Conservation (phyloP, 306 rosid species). For the Glycine tomentella region DNA sequence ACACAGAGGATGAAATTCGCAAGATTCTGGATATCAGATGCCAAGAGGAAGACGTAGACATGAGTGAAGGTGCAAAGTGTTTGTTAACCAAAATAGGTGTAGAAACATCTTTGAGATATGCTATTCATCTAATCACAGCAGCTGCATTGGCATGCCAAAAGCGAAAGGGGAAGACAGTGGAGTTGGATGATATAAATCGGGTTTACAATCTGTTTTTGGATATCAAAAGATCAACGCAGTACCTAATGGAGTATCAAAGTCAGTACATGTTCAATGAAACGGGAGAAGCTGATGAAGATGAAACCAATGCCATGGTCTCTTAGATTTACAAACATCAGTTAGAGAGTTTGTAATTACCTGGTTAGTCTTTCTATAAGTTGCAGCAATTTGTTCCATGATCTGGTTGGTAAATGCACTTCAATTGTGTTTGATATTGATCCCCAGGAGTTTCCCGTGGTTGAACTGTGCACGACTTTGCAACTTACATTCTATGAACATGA, state of each 20-base stretch:
- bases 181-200: conserved; percentile 88
- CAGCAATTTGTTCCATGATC: conserved; percentile 30
- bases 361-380: conserved; percentile 21
- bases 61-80: conserved; percentile 84
- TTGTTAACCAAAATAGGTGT: conserved; percentile 92
- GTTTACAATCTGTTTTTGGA: conserved; percentile 96
- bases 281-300: conserved; percentile 85
- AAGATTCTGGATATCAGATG: conserved; percentile 87
- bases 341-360: conserved; percentile 44
- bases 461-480: conserved; percentile 11
- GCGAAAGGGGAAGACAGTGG: conserved; percentile 86
- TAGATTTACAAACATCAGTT: conserved; percentile 33
- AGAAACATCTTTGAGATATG: conserved; percentile 92
- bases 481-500: background rate
- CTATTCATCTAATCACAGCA: conserved; percentile 91
- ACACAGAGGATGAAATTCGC: conserved; percentile 79
- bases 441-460: conserved; percentile 32
- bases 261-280: conserved; percentile 91
- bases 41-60: conserved; percentile 96
- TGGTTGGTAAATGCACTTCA: conserved; percentile 17
- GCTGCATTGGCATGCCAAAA: conserved; percentile 88
- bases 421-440: conserved; percentile 16
- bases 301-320: conserved; percentile 62
- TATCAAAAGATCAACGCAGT: conserved; percentile 95
- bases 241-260: conserved; percentile 92